Evolutionary conservation across 345 rosid species (phyloP).

Genomic region (Capsella bursapastoris): DNA sequence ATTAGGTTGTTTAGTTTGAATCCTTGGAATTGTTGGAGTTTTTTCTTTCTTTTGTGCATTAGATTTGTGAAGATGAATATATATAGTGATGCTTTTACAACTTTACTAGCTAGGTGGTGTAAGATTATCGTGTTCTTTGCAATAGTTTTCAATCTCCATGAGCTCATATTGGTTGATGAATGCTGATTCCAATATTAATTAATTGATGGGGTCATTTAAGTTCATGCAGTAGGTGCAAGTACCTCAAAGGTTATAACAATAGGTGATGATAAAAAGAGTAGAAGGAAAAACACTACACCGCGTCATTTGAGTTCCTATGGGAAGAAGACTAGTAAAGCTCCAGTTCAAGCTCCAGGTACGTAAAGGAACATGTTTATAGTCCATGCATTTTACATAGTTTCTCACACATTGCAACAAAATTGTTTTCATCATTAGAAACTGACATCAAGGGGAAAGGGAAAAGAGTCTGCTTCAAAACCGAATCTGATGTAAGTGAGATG

Average conservation of each 20-base stretch:
- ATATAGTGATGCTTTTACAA: no score
- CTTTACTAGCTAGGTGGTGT: no score
- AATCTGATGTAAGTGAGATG: not conserved
- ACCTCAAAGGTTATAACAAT: constrained; percentile 46
- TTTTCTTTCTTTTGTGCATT: not conserved
- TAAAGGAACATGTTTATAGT: not conserved
- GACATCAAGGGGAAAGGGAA: constrained; percentile 2
- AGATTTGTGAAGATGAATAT: no score
- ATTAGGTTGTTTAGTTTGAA: not conserved
- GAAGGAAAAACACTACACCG: not conserved
- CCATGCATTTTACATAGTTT: not conserved
- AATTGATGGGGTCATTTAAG: not conserved
- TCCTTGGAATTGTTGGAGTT: not conserved
- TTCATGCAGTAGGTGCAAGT: constrained; percentile 30
- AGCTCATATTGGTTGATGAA: not conserved
- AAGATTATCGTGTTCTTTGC: no score
- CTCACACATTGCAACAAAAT: not conserved
- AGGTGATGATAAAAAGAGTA: constrained; percentile 54
- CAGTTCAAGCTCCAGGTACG: constrained; percentile 3
- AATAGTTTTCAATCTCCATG: not conserved
- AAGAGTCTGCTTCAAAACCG: not conserved
- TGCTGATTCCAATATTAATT: not conserved
- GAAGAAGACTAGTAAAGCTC: not conserved
- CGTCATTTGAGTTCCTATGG: not conserved
- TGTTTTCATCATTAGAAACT: not conserved